Base-by-base conservation (phyloP, 805 yeast species). In the Zygosaccharomyces bailii region DNA sequence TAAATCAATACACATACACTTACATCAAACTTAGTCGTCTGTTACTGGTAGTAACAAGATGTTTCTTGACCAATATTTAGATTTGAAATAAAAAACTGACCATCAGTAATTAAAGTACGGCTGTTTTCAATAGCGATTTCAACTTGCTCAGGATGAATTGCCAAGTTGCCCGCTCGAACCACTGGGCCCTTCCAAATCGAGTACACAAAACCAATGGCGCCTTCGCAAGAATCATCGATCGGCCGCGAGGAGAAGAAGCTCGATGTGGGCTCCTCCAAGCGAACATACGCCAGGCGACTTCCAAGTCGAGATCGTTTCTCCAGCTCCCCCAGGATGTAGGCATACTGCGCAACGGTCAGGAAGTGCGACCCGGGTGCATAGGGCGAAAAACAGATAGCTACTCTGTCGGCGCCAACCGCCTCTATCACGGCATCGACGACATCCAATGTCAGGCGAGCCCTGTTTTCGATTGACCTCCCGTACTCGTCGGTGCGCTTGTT, bases 341-440 rank as follows among this genome's bases (percentile, higher is more conserved):
- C 56, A 46, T 50, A 68, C 44, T 65, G 68, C 2, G 72, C 60
- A 19, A 54, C 38, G 5, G 60, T 14, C 45, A 35, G 27, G 24
- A 35, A 35, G 8, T 35, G 39, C 8, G 39, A 35, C 17, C 29
- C 21, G 13, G 29, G 35, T 42, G 72, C 65, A 45, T 57, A 63
- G 30, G 79, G 78, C 9, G 78, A 69, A n/a, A 74, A 50, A 45
- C 83, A 63, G 37, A 76, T 52, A 18, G 70, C 78, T 30, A 70
- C 57, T 37, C 61, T 68, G 2, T 67, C 67, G 11, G 76, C 70
- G 31, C 85, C 85, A 46, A 79, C 59, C 1, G 72, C 76, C 4
- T 60, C 71, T 27, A 63, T 60, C 23, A 76, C 54, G 2, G 72
- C 71, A 49, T 77, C 80, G 13, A 79, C 61, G 14, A 77, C 64